phyloP scores from a whole-genome alignment of 345 rosid species.

The Excoecaria cochinchinensis region DNA sequence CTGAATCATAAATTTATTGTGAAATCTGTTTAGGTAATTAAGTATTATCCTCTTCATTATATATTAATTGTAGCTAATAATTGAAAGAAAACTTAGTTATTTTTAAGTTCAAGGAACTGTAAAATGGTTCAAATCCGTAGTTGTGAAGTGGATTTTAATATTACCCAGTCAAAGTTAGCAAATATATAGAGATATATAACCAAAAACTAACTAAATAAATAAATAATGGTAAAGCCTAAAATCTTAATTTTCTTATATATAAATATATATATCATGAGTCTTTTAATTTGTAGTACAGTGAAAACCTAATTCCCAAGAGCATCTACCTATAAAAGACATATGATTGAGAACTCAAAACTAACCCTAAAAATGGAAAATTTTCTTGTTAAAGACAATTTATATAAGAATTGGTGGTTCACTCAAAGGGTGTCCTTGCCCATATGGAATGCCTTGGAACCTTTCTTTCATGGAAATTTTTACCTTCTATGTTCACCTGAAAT shows the following conservation, averaged over 20 bases:
- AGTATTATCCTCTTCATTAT: too few relatives aligned
- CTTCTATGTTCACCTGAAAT: conserved; percentile 60
- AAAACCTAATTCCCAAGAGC: conserved; percentile 39
- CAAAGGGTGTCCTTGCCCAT: conserved; percentile 58
- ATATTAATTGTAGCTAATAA: too few relatives aligned
- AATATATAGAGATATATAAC: not conserved
- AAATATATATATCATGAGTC: not conserved
- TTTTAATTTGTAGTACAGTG: conserved; percentile 21
- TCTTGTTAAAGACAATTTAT: conserved; percentile 14
- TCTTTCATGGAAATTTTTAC: conserved; percentile 51
- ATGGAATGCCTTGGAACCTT: conserved; percentile 71
- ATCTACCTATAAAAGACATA: conserved; percentile 28
- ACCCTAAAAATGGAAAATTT: conserved; percentile 19
- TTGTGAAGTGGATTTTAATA: too few relatives aligned
- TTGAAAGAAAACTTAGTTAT: too few relatives aligned
- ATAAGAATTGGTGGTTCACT: conserved; percentile 21
- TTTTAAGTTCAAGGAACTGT: too few relatives aligned
- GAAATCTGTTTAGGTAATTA: too few relatives aligned
- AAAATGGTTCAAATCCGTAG: too few relatives aligned
- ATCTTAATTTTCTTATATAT: not conserved
- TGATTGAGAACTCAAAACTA: conserved; percentile 16
- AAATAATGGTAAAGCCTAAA: conserved; percentile 1
- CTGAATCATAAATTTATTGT: too few relatives aligned
- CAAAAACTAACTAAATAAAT: too few relatives aligned
- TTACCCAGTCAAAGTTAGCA: too few relatives aligned